phyloP scores from a whole-genome alignment of 352 stramenopile genomes.

The Globisporangium polare region DNA sequence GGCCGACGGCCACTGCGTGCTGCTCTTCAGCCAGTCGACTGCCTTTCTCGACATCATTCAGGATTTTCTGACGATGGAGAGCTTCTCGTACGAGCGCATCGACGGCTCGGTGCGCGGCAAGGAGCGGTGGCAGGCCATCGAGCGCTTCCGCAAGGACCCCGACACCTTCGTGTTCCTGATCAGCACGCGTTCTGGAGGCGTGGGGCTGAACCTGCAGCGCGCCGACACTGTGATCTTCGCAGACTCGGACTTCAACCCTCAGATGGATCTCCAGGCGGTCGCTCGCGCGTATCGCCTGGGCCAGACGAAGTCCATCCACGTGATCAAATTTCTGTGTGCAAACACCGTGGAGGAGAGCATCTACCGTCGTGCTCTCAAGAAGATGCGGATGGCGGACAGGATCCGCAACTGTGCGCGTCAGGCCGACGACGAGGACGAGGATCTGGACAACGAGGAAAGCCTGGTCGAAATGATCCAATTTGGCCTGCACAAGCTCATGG shows the following conservation, averaged over 20 bases:
- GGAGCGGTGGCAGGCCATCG: slow-evolving; percentile 78
- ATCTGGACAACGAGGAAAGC: slow-evolving; percentile 40
- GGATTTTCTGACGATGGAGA: slow-evolving; percentile 70
- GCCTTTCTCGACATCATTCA: slow-evolving; percentile 78
- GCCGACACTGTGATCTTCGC: slow-evolving; percentile 82
- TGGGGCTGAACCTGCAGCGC: slow-evolving; percentile 73
- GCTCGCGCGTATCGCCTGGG: slow-evolving; percentile 67
- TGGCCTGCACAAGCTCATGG: slow-evolving; percentile 63
- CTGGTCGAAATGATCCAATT: slow-evolving; percentile 75
- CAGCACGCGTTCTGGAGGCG: slow-evolving; percentile 63
- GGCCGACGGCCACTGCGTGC: slow-evolving; percentile 76
- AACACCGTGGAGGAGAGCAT: slow-evolving; percentile 81
- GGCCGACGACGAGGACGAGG: slow-evolving; percentile 21
- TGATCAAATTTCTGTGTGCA: slow-evolving; percentile 73
- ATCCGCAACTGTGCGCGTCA: slow-evolving; percentile 62
- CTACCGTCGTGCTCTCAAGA: slow-evolving; percentile 61
- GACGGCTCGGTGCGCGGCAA: slow-evolving; percentile 74
- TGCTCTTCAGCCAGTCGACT: slow-evolving; percentile 80
- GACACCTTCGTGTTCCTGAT: slow-evolving; percentile 88
- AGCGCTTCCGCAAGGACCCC: slow-evolving; percentile 78
- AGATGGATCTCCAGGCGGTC: slow-evolving; percentile 67
- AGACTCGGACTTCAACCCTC: slow-evolving; percentile 79
- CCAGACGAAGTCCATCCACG: slow-evolving; percentile 73
- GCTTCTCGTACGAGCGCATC: slow-evolving; percentile 75
- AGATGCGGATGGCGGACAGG: slow-evolving; percentile 70